Conservation (phyloP, 164 flowering plant species). For the Warburgia ugandensis region DNA sequence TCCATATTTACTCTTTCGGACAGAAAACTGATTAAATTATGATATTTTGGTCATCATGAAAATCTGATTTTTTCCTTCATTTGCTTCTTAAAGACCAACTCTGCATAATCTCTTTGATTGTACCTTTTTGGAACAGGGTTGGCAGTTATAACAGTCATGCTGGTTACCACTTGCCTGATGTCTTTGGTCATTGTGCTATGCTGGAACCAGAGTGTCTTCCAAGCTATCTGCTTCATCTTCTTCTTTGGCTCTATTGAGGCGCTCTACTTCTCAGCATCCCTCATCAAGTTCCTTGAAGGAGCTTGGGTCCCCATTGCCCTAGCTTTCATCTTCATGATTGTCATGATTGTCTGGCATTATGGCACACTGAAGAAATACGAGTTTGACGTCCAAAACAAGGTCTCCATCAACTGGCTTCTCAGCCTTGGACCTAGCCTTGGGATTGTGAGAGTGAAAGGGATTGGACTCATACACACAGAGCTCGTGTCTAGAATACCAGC, state of each 20-base stretch:
- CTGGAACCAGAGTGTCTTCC: slow-evolving; percentile 62
- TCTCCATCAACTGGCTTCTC: slow-evolving; percentile 84
- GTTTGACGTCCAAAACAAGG: slow-evolving; percentile 86
- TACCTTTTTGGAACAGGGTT: slow-evolving; percentile 43
- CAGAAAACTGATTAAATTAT: too few species aligned
- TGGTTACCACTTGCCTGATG: slow-evolving; percentile 95
- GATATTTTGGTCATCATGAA: too few species aligned
- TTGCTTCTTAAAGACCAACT: too few species aligned
- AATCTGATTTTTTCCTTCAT: too few species aligned
- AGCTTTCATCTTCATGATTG: slow-evolving; percentile 40
- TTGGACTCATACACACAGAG: slow-evolving; percentile 85
- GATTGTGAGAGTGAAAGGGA: slow-evolving; percentile 81
- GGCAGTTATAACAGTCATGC: slow-evolving; percentile 93
- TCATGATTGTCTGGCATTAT: slow-evolving; percentile 87
- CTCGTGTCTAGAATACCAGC: slow-evolving; percentile 90
- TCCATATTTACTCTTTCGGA: too few species aligned
- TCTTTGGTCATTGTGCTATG: slow-evolving; percentile 82
- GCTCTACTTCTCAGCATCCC: slow-evolving; percentile 83
- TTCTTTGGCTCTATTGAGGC: slow-evolving; percentile 87
- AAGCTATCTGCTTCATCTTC: slow-evolving; percentile 61
- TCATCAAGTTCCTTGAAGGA: slow-evolving; percentile 83
- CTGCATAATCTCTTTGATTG: too few species aligned
- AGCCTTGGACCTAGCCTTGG: slow-evolving; percentile 76
- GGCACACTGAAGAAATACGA: slow-evolving; percentile 71
- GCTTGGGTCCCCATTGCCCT: slow-evolving; percentile 94